These are phyloP conservation scores for Talaromyces borbonicus DNA, from an alignment of 495 filamentous ascomycete genomes.

Conservation along the genomic window DNA sequence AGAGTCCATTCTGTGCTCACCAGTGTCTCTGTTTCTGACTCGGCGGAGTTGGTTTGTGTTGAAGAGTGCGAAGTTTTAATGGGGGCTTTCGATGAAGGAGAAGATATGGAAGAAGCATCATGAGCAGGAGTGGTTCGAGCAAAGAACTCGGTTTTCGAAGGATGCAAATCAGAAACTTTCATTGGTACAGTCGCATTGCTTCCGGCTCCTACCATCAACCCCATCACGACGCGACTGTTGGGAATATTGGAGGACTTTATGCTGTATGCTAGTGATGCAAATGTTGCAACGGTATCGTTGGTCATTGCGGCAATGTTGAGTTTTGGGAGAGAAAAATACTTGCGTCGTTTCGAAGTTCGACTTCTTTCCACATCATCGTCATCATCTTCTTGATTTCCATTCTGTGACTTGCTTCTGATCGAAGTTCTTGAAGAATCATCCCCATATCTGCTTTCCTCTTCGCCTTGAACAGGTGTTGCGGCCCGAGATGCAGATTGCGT, in stretches of 20 bases:
- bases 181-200: constrained; percentile 67
- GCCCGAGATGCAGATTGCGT: constrained; percentile 10
- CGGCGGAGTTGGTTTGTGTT: background rate
- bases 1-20: constrained; percentile 79
- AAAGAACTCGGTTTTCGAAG: constrained; percentile 38
- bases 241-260: constrained; percentile 32
- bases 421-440: too few relatives aligned
- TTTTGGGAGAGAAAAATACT: constrained; percentile 40
- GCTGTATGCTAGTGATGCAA: constrained; percentile 59
- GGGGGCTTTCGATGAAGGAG: too few relatives aligned
- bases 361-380: constrained; percentile 11
- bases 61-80: constrained; percentile 24
- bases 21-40: constrained; percentile 39
- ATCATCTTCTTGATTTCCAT: constrained; percentile 9
- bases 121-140: constrained; percentile 16
- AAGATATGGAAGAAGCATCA: too few relatives aligned
- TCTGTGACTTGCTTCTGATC: constrained; percentile 5
- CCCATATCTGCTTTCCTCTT: constrained; percentile 11
- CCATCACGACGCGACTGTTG: constrained; percentile 61
- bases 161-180: constrained; percentile 47
- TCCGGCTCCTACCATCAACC: constrained; percentile 66
- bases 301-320: constrained; percentile 60
- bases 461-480: background rate
- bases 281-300: constrained; percentile 66
- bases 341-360: constrained; percentile 19